A percentile compares a stretch with the other conserved stretches of the same genome.
These are phyloP conservation scores for Gossypium schwendimanii DNA, from an alignment of 441 rosid genomes.

Conservation along the genomic window DNA sequence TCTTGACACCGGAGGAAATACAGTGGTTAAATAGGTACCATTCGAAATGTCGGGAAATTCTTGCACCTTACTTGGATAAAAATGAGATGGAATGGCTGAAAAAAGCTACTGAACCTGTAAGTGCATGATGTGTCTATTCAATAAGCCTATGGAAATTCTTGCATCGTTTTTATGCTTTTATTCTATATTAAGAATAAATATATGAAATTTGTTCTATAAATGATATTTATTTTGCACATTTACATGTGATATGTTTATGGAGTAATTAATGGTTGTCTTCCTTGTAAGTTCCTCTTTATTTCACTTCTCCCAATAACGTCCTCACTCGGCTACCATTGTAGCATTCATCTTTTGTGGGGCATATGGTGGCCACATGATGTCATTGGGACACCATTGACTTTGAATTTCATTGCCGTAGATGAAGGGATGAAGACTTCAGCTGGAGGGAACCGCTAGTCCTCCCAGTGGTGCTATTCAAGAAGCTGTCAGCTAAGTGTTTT, in stretches of 20 bases:
- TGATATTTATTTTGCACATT: neutral
- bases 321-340: neutral
- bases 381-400: no score
- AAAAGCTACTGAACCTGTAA: constrained; percentile 72
- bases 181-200: neutral
- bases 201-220: neutral
- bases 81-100: constrained; percentile 75
- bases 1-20: constrained; percentile 53
- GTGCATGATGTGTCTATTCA: constrained; percentile 18
- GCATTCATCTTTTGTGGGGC: neutral
- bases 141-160: neutral
- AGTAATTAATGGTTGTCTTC: neutral
- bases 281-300: neutral
- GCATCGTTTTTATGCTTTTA: neutral
- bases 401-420: no score
- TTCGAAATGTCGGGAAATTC: constrained; percentile 55
- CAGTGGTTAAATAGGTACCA: constrained; percentile 79
- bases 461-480: no score
- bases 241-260: neutral
- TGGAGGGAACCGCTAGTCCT: no score
- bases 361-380: neutral
- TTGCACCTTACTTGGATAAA: constrained; percentile 58
- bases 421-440: no score
- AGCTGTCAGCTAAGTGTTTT: no score
- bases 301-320: constrained; percentile 23